Percentiles rank a stretch among this genome's conserved stretches.
Conservation (phyloP, 1,139 yeast genomes). For the Saccharomyces hybrid region DNA sequence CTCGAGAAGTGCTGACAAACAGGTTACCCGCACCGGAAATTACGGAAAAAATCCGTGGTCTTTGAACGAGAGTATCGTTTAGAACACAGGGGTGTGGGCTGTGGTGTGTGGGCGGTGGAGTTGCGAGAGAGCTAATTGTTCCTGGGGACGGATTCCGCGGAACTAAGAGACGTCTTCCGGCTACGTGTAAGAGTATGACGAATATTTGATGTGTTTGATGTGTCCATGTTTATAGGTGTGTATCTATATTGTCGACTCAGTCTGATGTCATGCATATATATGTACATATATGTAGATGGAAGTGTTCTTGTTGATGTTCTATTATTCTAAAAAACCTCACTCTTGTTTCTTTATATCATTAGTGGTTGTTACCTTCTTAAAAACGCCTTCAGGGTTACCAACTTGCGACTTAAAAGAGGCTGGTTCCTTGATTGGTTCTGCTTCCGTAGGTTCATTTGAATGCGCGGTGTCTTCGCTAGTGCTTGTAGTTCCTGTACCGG, state of each 20-base stretch:
- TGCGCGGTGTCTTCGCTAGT: not conserved
- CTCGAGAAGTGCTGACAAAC: not conserved
- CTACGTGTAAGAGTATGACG: not conserved
- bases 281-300: not conserved
- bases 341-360: not conserved
- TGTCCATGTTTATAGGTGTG: not conserved
- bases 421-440: not conserved
- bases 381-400: not conserved
- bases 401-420: not conserved
- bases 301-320: not conserved
- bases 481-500: not conserved
- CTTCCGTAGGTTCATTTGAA: not conserved
- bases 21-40: not conserved
- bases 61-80: not conserved
- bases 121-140: not conserved
- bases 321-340: not conserved
- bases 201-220: not conserved
- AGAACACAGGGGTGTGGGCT: not conserved
- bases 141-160: not conserved
- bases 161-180: not conserved
- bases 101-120: not conserved
- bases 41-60: not conserved
- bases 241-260: not conserved
- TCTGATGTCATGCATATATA: not conserved
- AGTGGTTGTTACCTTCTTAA: not conserved